Percentiles rank a stretch among this genome's conserved stretches.
Conservation (phyloP, 192 early-diverging fungal species). For the Entophlyctis helioformis region DNA sequence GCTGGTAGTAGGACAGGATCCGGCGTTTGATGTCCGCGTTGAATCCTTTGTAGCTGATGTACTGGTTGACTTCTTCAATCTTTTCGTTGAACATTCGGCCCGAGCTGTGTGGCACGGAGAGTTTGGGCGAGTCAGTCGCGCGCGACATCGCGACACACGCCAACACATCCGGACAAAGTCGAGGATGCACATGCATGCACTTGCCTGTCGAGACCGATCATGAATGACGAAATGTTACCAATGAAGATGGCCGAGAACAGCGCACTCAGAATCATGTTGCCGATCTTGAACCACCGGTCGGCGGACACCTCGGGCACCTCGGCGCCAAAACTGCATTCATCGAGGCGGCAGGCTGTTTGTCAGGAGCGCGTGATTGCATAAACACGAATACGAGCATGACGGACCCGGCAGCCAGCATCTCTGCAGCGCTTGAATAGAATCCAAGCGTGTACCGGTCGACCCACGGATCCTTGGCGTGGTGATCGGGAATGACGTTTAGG, state of each 20-base stretch:
- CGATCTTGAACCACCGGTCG: constrained; percentile 4
- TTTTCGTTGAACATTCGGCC: constrained; percentile 30
- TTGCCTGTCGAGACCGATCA: constrained; percentile 12
- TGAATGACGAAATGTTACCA: constrained; percentile 13
- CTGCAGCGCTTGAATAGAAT: no score
- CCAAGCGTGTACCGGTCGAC: no score
- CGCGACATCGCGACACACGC: no score
- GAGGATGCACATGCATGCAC: no score
- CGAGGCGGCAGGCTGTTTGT: no score
- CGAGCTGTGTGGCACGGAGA: not conserved
- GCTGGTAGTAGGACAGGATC: constrained; percentile 26
- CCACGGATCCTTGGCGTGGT: no score
- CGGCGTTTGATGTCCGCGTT: constrained; percentile 9
- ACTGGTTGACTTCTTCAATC: constrained; percentile 41
- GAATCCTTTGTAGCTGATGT: constrained; percentile 32
- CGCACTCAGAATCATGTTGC: constrained; percentile 3
- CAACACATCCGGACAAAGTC: no score
- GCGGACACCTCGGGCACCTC: not conserved
- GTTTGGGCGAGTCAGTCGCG: no score
- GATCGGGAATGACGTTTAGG: no score
- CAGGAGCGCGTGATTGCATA: no score
- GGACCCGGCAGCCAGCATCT: no score
- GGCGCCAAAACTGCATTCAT: constrained; percentile 1
- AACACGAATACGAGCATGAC: no score
- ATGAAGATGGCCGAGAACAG: constrained; percentile 3